phyloP scores from a whole-genome alignment of 306 rosid genomes.

The Spatholobus suberectus region DNA sequence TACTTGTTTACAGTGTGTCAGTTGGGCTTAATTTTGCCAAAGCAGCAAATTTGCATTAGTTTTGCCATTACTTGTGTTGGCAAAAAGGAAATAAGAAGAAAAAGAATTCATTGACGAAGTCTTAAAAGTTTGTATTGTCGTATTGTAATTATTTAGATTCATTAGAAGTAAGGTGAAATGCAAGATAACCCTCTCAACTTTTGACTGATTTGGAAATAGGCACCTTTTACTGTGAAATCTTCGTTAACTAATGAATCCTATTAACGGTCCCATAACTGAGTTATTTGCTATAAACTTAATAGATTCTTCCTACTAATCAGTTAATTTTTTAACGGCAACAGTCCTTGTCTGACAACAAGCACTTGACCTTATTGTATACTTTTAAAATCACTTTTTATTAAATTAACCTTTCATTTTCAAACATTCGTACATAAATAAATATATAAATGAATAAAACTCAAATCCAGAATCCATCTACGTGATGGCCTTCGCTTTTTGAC shows the following conservation, averaged over 20 bases:
- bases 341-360: neutral
- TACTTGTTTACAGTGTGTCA: neutral
- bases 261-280: neutral
- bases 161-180: neutral
- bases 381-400: neutral
- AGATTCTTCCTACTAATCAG: neutral
- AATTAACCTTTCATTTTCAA: neutral
- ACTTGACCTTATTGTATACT: neutral
- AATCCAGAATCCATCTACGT: neutral
- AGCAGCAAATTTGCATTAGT: neutral
- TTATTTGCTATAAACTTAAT: neutral
- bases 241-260: neutral
- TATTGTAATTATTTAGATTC: neutral
- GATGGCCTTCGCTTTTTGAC: neutral
- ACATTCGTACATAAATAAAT: neutral
- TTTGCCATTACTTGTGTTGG: neutral
- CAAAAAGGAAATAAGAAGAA: neutral
- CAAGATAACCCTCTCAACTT: neutral
- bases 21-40: neutral
- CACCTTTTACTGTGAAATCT: slow-evolving; percentile 12
- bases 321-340: neutral
- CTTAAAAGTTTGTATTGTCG: neutral
- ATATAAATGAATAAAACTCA: neutral
- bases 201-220: neutral
- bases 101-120: neutral